Conservation (phyloP, 306 rosid genomes). For the Chamaecrista fasciculata region DNA sequence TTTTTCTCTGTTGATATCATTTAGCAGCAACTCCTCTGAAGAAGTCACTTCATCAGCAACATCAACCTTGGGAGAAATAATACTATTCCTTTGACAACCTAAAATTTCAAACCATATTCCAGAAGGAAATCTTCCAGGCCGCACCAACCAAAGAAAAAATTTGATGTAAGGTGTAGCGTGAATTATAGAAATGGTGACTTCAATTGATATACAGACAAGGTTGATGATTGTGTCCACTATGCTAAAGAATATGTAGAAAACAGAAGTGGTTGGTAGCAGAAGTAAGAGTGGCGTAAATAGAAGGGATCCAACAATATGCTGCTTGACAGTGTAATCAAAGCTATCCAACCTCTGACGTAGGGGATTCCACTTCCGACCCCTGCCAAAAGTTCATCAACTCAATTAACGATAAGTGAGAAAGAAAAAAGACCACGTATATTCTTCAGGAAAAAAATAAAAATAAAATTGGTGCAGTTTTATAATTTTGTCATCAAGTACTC, state of each 20-base stretch:
- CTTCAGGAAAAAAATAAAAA: too few species aligned
- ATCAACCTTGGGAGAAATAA: conserved; percentile 25
- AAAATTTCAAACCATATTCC: conserved; percentile 86
- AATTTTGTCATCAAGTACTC: too few species aligned
- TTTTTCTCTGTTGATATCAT: conserved; percentile 37
- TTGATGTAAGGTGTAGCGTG: conserved; percentile 85
- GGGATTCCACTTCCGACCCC: conserved; percentile 97
- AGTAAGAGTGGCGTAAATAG: conserved; percentile 78
- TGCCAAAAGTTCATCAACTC: conserved; percentile 43
- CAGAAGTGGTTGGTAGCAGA: conserved; percentile 83
- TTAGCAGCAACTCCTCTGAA: conserved; percentile 33
- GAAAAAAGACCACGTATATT: conserved; percentile 5
- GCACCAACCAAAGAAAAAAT: conserved; percentile 67
- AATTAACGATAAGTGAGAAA: conserved; percentile 19
- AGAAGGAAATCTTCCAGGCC: conserved; percentile 72
- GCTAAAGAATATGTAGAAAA: conserved; percentile 87
- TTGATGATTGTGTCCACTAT: conserved; percentile 62
- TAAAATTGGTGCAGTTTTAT: too few species aligned
- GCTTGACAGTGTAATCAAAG: conserved; percentile 87
- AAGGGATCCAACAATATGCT: conserved; percentile 89
- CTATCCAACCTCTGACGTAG: conserved; percentile 91
- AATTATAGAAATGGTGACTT: conserved; percentile 63
- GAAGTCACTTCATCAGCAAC: conserved; percentile 29
- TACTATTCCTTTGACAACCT: conserved; percentile 42
- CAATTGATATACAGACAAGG: conserved; percentile 60